A percentile compares a stretch with the other conserved stretches of the same genome.
Evolutionary conservation across 257 asterid genomes (phyloP).

Genomic region (Dorcoceras hygrometricum): DNA sequence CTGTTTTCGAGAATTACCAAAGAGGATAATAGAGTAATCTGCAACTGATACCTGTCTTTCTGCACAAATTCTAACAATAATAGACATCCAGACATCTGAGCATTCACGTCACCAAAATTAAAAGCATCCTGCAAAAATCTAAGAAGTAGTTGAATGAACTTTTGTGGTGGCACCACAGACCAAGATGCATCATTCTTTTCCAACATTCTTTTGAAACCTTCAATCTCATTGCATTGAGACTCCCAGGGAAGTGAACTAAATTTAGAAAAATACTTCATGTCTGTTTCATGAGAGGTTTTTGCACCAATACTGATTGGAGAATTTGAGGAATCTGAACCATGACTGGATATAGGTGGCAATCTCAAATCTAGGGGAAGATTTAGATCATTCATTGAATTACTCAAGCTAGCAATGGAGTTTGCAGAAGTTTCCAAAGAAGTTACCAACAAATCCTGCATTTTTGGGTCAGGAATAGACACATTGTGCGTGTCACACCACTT

Average conservation of each 20-base stretch:
- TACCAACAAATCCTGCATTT: constrained; percentile 26
- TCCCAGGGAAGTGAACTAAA: constrained; percentile 70
- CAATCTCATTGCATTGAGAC: constrained; percentile 49
- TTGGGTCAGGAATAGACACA: constrained; percentile 48
- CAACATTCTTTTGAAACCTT: constrained; percentile 40
- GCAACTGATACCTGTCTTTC: constrained; percentile 47
- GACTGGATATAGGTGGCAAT: constrained; percentile 29
- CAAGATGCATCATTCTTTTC: constrained; percentile 32
- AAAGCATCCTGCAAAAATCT: constrained; percentile 64
- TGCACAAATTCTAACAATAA: constrained; percentile 53
- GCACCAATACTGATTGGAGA: constrained; percentile 24
- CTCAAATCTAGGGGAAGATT: constrained; percentile 38
- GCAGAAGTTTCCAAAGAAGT: constrained; percentile 50
- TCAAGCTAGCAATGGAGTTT: constrained; percentile 47
- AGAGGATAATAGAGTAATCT: constrained; percentile 2
- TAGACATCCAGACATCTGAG: constrained; percentile 63
- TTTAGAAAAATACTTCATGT: constrained; percentile 33
- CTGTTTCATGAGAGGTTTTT: constrained; percentile 27
- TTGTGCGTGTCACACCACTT: constrained; percentile 54
- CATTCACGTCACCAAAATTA: constrained; percentile 46
- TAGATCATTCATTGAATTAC: constrained; percentile 39
- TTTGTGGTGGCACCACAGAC: constrained; percentile 30
- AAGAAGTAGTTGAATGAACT: constrained; percentile 37
- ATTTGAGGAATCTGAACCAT: constrained; percentile 25
- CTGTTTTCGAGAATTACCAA: background rate